Evolutionary conservation across 192 early-diverging fungal species (phyloP), one percentile per base, ranked within the genome.

Genomic region (Coemansia sp.): DNA sequence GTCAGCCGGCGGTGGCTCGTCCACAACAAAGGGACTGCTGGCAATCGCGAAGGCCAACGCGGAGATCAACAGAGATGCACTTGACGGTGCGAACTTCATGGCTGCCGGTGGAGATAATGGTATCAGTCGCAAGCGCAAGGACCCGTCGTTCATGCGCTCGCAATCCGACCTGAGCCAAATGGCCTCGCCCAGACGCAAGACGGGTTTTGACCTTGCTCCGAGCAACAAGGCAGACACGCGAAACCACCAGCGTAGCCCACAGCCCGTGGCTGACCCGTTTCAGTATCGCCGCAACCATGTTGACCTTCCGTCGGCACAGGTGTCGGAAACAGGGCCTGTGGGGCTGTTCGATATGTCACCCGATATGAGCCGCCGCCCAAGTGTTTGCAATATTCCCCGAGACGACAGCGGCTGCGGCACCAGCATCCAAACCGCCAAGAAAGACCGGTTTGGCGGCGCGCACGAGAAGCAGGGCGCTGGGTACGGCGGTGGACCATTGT

Each of bases 121-220:
- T 1, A 23, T 39, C 35, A 58, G 59, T 6, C 79, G 71, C n/a
- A 83, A 83, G 66, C 80, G 80, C 60, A 83, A 83, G 56, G 75
- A 77, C 30, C 72, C 74, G 20, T 83, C 80, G 60, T 77, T 83
- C 55, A 73, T 83, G 80, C 68, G 80, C 52, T 83, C 80, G 51
- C 80, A 77, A 49, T 83, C 80, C 16, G 80, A 83, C 41, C 63
- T 83, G 57, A 69, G 72, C 24, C 62, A 77, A 2, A 63, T 75
- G 75, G 58, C 43, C 15, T 62, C 41, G 49, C 68, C 80, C 41
- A 77, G 76, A 39, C 71, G 75, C n/a, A 66, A 75, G 10, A 66
- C 71, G 66, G 60, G 62, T 15, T 51, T 73, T 53, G 60, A 57
- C 33, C 58, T 64, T 33, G 41, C 55, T 23, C 14, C 16, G 12